Percentiles rank a stretch among this genome's conserved stretches.
These are phyloP conservation scores for Tulasnella sp. DNA, from an alignment of 768 basidiomycete genomes.

Conservation along the genomic window DNA sequence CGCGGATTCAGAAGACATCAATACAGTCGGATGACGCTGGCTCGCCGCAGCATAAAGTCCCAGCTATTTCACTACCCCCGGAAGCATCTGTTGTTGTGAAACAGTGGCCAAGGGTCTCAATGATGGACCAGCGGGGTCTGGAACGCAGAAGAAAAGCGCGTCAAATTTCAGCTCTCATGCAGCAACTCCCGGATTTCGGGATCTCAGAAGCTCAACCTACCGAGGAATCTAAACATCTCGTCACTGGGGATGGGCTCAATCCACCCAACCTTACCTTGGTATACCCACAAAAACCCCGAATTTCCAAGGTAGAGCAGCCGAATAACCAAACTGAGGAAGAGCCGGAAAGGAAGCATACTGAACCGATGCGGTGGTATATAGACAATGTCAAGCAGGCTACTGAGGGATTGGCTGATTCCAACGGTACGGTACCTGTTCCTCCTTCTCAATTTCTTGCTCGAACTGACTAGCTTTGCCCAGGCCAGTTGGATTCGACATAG, in stretches of 20 bases:
- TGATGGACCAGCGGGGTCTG: background rate
- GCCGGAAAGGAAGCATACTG: background rate
- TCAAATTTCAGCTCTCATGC: background rate
- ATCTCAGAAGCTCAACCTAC: background rate
- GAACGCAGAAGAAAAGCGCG: background rate
- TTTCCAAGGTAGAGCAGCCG: background rate
- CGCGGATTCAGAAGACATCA: too few relatives aligned
- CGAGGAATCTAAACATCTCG: background rate
- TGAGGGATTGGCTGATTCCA: background rate
- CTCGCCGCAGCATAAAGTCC: too few relatives aligned
- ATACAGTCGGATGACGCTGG: too few relatives aligned
- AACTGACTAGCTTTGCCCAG: background rate
- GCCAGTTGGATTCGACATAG: slow-evolving; percentile 30
- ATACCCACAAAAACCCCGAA: slow-evolving; percentile 9
- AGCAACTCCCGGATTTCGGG: background rate
- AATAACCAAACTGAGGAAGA: background rate
- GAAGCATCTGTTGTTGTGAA: background rate
- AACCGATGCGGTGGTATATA: background rate
- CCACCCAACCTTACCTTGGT: background rate
- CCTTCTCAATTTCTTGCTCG: background rate
- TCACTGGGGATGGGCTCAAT: background rate
- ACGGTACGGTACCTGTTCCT: background rate
- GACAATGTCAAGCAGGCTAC: background rate
- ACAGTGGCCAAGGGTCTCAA: background rate
- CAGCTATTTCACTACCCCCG: background rate